Base-by-base conservation (phyloP, 306 rosid genomes). In the Geum urbanum region DNA sequence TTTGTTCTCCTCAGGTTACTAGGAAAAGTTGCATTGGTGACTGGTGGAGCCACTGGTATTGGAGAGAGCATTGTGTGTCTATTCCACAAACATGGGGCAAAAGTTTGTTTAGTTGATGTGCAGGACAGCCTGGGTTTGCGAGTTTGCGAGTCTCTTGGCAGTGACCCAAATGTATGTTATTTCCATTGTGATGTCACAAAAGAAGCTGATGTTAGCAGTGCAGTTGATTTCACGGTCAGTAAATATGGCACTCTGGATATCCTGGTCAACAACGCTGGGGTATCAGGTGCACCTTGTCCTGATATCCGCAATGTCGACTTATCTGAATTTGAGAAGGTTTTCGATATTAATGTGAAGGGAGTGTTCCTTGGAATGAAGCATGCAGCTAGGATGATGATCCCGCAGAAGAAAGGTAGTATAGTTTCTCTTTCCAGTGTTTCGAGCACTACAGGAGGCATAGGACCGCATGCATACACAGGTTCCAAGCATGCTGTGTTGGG, bases 31-130 rank as follows among this genome's bases (percentile, higher is more conserved):
- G 96, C 98, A 70, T 59, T 92, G 78, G 87, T 92, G 18, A 90
- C 98, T 0, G 97, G 98, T 5, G 97, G 98, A 49, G 98, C 98
- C 58, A 63, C 83, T 20, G 98, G 98, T 48, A 90, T 92, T 60
- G 98, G 98, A 50, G 96, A 88, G 78, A 84, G 91, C 86, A 86
- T 92, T 20, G 86, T 77, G 8, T 90, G 86, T 16, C 79, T 90
- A 39, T 86, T 92, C 79, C 86, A 81, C 40, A 57, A 9, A 24
- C 96, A 92, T 13, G 98, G 97, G 52, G 96, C 98, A 43, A 90
- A 90, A 81, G 78, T 92, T 13, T 90, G 97, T 65, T 57, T 90
- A 27, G 96, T 79, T 16, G 98, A 92, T 54, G 46, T 90, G 37
- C 94, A 90, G 69, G 98, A 90, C 82, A 77, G 77, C 59, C 83